Conservation (phyloP, 2,329 filamentous ascomycete genomes). For the Beauveria scarabaeidicola region DNA sequence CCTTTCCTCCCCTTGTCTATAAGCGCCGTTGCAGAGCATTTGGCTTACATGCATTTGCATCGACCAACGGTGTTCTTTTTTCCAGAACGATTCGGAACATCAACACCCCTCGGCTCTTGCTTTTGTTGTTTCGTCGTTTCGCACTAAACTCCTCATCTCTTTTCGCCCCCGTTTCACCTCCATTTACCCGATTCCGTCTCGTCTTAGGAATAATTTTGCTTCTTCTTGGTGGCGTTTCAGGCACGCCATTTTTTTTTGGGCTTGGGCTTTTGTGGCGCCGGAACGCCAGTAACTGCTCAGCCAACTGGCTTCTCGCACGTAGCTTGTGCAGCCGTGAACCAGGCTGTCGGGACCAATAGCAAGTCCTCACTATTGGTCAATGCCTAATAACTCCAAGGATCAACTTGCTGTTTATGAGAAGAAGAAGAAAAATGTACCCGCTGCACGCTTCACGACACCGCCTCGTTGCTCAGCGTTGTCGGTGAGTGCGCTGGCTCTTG, state of each 20-base stretch:
- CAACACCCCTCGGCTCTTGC: background rate
- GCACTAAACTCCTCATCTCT: background rate
- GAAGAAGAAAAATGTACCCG: background rate
- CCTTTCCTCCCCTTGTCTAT: background rate
- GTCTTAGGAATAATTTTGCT: background rate
- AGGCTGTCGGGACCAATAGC: constrained; percentile 4
- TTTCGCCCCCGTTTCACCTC: background rate
- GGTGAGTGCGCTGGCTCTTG: background rate
- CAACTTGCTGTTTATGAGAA: background rate
- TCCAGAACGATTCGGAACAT: constrained; percentile 1
- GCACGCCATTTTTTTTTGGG: background rate
- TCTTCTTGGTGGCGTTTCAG: constrained; percentile 2
- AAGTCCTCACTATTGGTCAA: background rate
- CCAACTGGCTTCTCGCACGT: constrained; percentile 7
- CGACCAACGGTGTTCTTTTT: background rate
- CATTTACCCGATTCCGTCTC: background rate
- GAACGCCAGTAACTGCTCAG: background rate
- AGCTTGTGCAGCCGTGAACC: background rate
- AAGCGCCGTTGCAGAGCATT: background rate
- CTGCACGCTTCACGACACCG: background rate
- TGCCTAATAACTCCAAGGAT: background rate
- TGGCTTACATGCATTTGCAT: background rate
- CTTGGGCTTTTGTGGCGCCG: constrained; percentile 1
- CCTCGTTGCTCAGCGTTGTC: background rate
- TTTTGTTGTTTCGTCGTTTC: background rate